Base-by-base conservation (phyloP, 176 grass and related monocot species). In the Juncus inflexus region DNA sequence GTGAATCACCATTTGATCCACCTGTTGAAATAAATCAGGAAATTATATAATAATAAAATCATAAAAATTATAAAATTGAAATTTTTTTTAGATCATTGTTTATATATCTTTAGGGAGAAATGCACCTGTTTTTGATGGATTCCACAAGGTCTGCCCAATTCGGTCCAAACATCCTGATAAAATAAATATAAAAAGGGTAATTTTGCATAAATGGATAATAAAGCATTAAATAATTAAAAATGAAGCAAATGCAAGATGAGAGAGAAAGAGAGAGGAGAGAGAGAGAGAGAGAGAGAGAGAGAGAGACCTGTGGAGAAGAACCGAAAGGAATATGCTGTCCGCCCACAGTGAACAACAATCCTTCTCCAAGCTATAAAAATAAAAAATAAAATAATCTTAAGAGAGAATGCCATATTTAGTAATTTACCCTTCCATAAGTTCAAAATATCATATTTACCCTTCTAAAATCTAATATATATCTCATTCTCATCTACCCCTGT, bases 1-100 rank as follows among this genome's bases (percentile, higher is more conserved):
- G 55, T 97, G 94, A 86, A 97, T 97, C 35, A 91, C 83, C 94
- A 97, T 97, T 70, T 97, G 94, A 64, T 97, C 94, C 3, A 97
- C 94, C 94, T 96, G 70, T 28, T 28, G 42, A 9, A 77, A 67
- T 40, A 47, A 50, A 9, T 37, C 7, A 77, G 54, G 62, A 4
- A 47, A 40, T 28, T 28, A 3, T 61, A 58, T 19, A 61, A 2
- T 8, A 57, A 4, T 52, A 60, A 2, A 60, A 60, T 72, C 7
- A 53, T 41, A 40, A 65, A 72, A 58, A 52, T 55, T 40, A 78
- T 35, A 76, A 65, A 55, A 58, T 40, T 2, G 10, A 62, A 62
- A 37, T 19, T 37, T 56, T 56, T 28, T 28, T 28, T 0, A 28
- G 19, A 28, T 28, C 19, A 28, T 28, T 28, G 19, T 28, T 12